phyloP scores from a whole-genome alignment of 371 early-diverging fungal genomes.

The Apophysomyces ossiformis region DNA sequence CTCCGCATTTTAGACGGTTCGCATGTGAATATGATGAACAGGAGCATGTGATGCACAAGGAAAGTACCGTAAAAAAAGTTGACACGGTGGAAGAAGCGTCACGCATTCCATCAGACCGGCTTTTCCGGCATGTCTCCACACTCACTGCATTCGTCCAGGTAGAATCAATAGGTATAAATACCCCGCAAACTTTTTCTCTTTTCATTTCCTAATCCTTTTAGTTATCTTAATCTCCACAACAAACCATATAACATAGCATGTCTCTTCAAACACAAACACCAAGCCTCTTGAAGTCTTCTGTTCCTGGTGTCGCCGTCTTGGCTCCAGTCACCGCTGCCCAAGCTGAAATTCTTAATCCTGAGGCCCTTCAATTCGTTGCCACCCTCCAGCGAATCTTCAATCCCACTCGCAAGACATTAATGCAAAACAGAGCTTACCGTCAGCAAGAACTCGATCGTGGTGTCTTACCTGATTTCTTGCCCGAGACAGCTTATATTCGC shows the following conservation, averaged over 20 bases:
- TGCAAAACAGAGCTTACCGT: constrained; percentile 74
- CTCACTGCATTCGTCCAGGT: not conserved
- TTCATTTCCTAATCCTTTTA: not conserved
- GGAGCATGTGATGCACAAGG: constrained; percentile 12
- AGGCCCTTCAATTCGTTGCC: constrained; percentile 84
- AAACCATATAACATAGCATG: constrained; percentile 15
- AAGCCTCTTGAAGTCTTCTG: constrained; percentile 28
- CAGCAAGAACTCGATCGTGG: constrained; percentile 84
- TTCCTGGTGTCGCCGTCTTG: constrained; percentile 70
- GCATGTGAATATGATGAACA: constrained; percentile 12
- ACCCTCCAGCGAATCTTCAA: constrained; percentile 89
- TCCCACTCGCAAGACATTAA: constrained; percentile 77
- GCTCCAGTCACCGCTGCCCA: constrained; percentile 64
- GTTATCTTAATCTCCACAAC: not conserved
- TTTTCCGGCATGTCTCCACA: constrained; percentile 5
- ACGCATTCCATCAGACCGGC: constrained; percentile 10
- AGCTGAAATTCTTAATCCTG: constrained; percentile 74
- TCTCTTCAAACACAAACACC: constrained; percentile 22
- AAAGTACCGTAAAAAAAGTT: constrained; percentile 10
- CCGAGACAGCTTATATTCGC: constrained; percentile 90
- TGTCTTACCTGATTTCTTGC: constrained; percentile 86
- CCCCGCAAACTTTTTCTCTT: constrained; percentile 3
- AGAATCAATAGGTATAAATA: constrained; percentile 3
- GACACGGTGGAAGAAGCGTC: constrained; percentile 12
- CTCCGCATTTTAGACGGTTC: constrained; percentile 10